Base-by-base conservation (phyloP, 2,329 filamentous ascomycete species). In the Decorospora gaudefroyi region DNA sequence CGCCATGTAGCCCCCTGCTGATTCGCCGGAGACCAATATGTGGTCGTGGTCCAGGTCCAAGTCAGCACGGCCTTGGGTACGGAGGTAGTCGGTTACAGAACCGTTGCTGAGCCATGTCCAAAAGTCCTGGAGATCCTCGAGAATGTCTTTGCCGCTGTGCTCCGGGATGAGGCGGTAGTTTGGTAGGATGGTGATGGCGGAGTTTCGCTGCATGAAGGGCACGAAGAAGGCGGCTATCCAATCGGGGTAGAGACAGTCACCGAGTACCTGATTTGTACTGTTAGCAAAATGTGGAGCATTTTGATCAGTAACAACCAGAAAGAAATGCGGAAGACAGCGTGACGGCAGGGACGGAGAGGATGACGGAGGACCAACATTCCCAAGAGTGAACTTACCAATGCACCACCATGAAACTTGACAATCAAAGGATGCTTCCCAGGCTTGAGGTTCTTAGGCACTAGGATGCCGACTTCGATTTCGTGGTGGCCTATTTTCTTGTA, bases 121-220 rank as follows among this genome's bases (percentile, higher is more conserved):
- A 56, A 78, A 76, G 48, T 77, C 73, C 6, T 61, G 39, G 1
- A 80, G 46, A 53, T 81, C 78, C 4, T 70, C 56, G 16, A 78
- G 65, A 43, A 79, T 75, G 11, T 80, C 74, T 2, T 62, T 33
- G 22, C 75, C 74, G 13, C 42, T 74, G 39, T 73, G 65, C 45
- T 79, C 77, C 15, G 78, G 78, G n/a, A 77, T 48, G 3, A 81
- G 72, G 6, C 77, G 76, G 63, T 81, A 77, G 57, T 78, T 74
- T 0, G 76, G 73, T 1, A 71, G 63, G 5, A 80, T 55, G 17
- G 76, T 64, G 30, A 80, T 72, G n/a, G 77, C 74, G 10, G 57
- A 57, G 34, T 72, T 67, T 17, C 60, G 50, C 1, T 66, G 61
- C 16, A 71, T 64, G 26, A 75, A 64, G 6, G 74, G 66, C 6